phyloP scores from a whole-genome alignment of 768 basidiomycete species.

The Suillus hirtellus region DNA sequence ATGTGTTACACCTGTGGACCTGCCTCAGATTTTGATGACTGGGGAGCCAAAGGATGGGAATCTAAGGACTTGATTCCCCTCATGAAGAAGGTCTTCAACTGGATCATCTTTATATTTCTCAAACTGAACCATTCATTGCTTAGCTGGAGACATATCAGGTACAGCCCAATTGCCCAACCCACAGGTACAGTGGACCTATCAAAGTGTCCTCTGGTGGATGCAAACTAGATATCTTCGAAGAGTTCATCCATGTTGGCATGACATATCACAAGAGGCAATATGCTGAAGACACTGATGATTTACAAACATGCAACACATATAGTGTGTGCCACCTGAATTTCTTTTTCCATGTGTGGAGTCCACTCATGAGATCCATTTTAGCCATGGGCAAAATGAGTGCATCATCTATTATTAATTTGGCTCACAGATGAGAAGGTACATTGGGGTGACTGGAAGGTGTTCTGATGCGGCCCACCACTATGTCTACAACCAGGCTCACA shows the following conservation, averaged over 20 bases:
- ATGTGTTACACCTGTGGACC: slow-evolving; percentile 25
- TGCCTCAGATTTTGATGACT: slow-evolving; percentile 31
- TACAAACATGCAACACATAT: slow-evolving; percentile 33
- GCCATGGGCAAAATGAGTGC: slow-evolving; percentile 23
- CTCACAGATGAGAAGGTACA: slow-evolving; percentile 42
- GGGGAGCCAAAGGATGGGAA: slow-evolving; percentile 29
- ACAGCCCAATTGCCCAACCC: slow-evolving; percentile 17
- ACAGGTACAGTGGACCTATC: slow-evolving; percentile 26
- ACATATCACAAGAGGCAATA: slow-evolving; percentile 47
- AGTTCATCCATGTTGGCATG: slow-evolving; percentile 48
- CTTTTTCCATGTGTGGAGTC: background rate
- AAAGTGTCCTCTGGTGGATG: slow-evolving; percentile 28
- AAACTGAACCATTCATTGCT: background rate
- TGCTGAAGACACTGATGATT: slow-evolving; percentile 49
- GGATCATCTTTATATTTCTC: background rate
- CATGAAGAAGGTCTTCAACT: slow-evolving; percentile 22
- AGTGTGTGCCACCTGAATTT: slow-evolving; percentile 16
- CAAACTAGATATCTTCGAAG: slow-evolving; percentile 26
- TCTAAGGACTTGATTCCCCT: slow-evolving; percentile 27
- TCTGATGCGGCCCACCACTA: slow-evolving; percentile 36
- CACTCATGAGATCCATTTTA: slow-evolving; percentile 9
- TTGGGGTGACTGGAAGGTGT: slow-evolving; percentile 40
- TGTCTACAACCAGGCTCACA: slow-evolving; percentile 35
- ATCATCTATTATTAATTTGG: background rate
- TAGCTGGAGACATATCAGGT: slow-evolving; percentile 27